Conservation (phyloP, 768 basidiomycete species). For the Hericium coralloides region DNA sequence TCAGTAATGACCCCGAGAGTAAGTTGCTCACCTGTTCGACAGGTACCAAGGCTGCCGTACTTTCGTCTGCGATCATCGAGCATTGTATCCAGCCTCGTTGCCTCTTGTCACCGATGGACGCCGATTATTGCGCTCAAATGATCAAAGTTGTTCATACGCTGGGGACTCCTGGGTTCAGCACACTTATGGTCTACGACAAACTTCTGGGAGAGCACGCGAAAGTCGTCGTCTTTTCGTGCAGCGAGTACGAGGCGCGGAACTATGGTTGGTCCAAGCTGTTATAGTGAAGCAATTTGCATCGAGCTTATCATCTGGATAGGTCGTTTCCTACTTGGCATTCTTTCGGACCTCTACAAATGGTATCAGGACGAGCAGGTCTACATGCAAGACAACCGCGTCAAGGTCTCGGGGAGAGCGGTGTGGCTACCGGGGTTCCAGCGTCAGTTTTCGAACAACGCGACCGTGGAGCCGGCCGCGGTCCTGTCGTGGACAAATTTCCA, state of each 20-base stretch:
- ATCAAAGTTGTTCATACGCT: constrained; percentile 80
- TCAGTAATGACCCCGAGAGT: constrained; percentile 10
- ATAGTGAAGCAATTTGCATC: background rate
- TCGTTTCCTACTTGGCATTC: constrained; percentile 75
- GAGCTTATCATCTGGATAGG: constrained; percentile 34
- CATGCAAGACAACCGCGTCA: constrained; percentile 59
- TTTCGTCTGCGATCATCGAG: constrained; percentile 65
- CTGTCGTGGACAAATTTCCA: constrained; percentile 67
- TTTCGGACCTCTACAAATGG: constrained; percentile 78
- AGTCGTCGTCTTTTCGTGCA: constrained; percentile 83
- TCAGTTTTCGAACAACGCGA: constrained; percentile 37
- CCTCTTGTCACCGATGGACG: constrained; percentile 93
- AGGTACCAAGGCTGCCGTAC: constrained; percentile 38
- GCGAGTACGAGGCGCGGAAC: constrained; percentile 93
- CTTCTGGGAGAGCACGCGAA: constrained; percentile 82
- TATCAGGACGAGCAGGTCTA: constrained; percentile 66
- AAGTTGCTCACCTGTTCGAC: background rate
- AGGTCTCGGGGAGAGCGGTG: constrained; percentile 48
- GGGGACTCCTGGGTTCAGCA: constrained; percentile 87
- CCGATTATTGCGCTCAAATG: constrained; percentile 87
- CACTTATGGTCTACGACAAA: constrained; percentile 77
- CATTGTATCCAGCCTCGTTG: constrained; percentile 91
- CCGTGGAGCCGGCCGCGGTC: constrained; percentile 38
- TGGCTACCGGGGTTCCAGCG: constrained; percentile 65
- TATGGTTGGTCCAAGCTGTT: constrained; percentile 49